These are phyloP conservation scores for Hyphopichia fennica DNA, from an alignment of 1,139 yeast species.

Conservation along the genomic window DNA sequence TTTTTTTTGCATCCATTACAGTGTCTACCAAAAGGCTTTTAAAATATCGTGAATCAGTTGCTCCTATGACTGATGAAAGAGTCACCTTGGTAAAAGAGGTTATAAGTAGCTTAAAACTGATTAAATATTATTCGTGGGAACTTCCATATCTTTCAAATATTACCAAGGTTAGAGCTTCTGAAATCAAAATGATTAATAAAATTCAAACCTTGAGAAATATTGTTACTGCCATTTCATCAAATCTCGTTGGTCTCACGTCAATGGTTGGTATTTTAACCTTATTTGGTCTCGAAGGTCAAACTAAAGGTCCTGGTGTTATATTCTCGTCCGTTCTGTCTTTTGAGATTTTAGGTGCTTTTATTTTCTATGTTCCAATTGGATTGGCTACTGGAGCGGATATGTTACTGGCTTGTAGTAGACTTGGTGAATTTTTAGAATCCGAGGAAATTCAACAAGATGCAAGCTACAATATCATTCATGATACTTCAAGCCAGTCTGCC, in stretches of 20 bases:
- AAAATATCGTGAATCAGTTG: slow-evolving; percentile 25
- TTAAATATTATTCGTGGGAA: slow-evolving; percentile 52
- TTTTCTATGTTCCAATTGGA: slow-evolving; percentile 14
- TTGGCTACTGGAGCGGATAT: slow-evolving; percentile 13
- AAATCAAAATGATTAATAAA: slow-evolving; percentile 39
- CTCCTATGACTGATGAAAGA: slow-evolving; percentile 51
- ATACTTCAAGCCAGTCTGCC: slow-evolving; percentile 32
- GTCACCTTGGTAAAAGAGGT: slow-evolving; percentile 60
- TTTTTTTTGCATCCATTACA: slow-evolving; percentile 10
- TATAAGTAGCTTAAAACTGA: slow-evolving; percentile 57
- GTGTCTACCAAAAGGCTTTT: slow-evolving; percentile 12
- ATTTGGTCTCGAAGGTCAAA: slow-evolving; percentile 9
- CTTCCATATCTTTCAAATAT: slow-evolving; percentile 35
- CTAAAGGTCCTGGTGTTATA: slow-evolving; percentile 12
- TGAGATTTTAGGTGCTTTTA: slow-evolving; percentile 9
- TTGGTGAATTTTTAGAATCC: slow-evolving; percentile 49
- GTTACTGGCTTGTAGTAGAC: too few species aligned
- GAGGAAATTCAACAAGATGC: slow-evolving; percentile 20
- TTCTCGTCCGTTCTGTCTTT: slow-evolving; percentile 16
- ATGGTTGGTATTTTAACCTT: slow-evolving; percentile 12
- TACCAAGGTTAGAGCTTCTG: slow-evolving; percentile 42
- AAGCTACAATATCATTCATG: slow-evolving; percentile 13
- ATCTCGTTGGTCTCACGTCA: slow-evolving; percentile 11
- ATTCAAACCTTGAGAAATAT: slow-evolving; percentile 12
- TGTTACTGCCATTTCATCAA: slow-evolving; percentile 10